Base-by-base conservation (phyloP, 192 early-diverging fungal genomes). In the Coemansia sp. region DNA sequence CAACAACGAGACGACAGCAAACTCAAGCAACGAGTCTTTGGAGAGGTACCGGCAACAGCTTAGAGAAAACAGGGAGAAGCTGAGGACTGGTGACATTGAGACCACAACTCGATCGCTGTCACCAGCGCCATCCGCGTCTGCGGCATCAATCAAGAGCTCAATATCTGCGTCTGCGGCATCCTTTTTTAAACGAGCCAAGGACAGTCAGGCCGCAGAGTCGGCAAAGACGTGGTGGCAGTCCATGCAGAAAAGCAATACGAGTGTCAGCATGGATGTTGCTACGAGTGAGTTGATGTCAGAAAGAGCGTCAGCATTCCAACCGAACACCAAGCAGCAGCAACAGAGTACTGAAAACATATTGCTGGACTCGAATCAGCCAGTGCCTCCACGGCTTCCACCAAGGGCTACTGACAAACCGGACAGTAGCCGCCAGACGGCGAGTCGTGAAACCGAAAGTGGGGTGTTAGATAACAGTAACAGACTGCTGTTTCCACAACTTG, bases 181-280 rank as follows among this genome's bases (percentile, higher is more conserved):
- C 49, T 50, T 77, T 44, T 66, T 83, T 40, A 71, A 77, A 63
- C 80, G 80, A 3, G 80, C 80, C 3, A 77, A 74, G 61, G 66
- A 68, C 42, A 83, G 80, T 63, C 75, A 83, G 58, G 80, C 80
- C 0, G 80, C 80, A 9, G 75, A 74, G 40, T 83, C 80, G 21
- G 80, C 80, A 23, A 77, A 74, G 60, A 47, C 74, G 47, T 83
- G 80, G 80, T 83, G 80, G 80, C 74, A 83, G 69, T 74, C 49
- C 56, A 68, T 77, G 3, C 75, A 76, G 45, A 70, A 72, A 52
- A 67, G 21, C 41, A 63, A 63, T 6, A 38, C 54, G 42, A 5
- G 45, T 37, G 48, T 48, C 43, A 19, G 39, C n/a, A 41, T 16
- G 47, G 32, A 12, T 32, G 32, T 26, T 7, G 15, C 43, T 40